phyloP scores from a whole-genome alignment of 805 yeast species.

The Lipomyces starkeyi region DNA sequence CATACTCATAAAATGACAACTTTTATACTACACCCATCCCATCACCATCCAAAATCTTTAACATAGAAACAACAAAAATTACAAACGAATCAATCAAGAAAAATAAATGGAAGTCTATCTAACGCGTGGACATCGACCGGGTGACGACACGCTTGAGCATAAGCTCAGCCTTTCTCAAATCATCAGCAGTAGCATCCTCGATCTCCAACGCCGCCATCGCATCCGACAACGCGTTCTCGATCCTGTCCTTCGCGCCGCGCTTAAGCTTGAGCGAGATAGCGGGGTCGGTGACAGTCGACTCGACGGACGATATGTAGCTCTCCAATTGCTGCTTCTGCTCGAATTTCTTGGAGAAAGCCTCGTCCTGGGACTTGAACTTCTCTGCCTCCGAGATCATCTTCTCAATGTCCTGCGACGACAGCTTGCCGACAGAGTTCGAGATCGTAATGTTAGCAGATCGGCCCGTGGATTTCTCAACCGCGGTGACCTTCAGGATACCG shows the following conservation, averaged over 20 bases:
- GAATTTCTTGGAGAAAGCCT: conserved; percentile 98
- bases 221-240: conserved; percentile 96
- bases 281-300: conserved; percentile 97
- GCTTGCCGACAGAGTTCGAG: conserved; percentile 98
- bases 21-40: conserved; percentile 2
- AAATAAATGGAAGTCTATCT: conserved; percentile 5
- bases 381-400: conserved; percentile 99
- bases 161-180: conserved; percentile 98
- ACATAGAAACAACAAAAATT: neutral
- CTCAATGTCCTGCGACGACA: conserved; percentile 94
- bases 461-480: conserved; percentile 98
- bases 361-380: conserved; percentile 98
- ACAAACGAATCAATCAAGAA: neutral
- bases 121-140: conserved; percentile 37
- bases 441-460: conserved; percentile 97
- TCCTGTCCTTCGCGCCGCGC: conserved; percentile 96
- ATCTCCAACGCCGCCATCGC: conserved; percentile 97
- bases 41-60: conserved; percentile 1
- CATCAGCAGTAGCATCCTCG: conserved; percentile 96
- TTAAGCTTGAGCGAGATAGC: conserved; percentile 95
- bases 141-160: conserved; percentile 95
- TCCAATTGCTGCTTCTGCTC: conserved; percentile 99
- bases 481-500: conserved; percentile 99
- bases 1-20: neutral
- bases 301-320: conserved; percentile 95